Base-by-base conservation (phyloP, 495 filamentous ascomycete genomes). In the Oleoguttula mirabilis region DNA sequence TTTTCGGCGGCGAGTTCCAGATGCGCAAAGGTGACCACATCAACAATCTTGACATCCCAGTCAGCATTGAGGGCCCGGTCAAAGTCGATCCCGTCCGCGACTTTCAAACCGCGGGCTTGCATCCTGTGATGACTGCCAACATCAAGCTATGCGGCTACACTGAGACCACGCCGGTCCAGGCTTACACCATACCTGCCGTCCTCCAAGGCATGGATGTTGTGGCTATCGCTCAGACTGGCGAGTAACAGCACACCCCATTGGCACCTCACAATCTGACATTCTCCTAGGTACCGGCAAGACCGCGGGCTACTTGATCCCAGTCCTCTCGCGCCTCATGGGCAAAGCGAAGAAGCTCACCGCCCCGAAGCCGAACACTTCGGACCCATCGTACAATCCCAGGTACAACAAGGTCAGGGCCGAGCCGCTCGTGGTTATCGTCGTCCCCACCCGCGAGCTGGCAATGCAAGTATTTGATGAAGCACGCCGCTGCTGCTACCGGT, bases 401-500 rank as follows among this genome's bases (percentile, higher is more conserved):
- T 46, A 43, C 4, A 53, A 72, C 41, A 55, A 55, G 2, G 68
- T 79, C 16, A 70, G 73, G 27, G 87, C 83, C 10, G 86, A 95
- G 64, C 90, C 90, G 1, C 59, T 96, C 12, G 79, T 95, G 0
- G 65, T 95, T 11, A 68, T 96, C 34, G 69, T 98, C n/a, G 77
- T 71, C 27, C 90, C 90, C 7, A 85, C 75, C 45, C 82, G 90
- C 35, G 90, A 98, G 70, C 65, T 98, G 10, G 82, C 85, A 0
- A 81, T 80, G 4, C 90, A 98, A 60, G 92, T 95, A 49, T 96
- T 94, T 61, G 83, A 92, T 45, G 88, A 95, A 55, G 78, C 83
- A 11, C 77, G 90, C 44, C 83, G 85, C 45, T 73, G 94, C 30
- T 92, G 84, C 56, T 96, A 98, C 53, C 77, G 90, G 10, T 84